Evolutionary conservation across 148 eudicot species (phyloP), one percentile per base, ranked within the genome.

Genomic region (Rhododendron henanense): DNA sequence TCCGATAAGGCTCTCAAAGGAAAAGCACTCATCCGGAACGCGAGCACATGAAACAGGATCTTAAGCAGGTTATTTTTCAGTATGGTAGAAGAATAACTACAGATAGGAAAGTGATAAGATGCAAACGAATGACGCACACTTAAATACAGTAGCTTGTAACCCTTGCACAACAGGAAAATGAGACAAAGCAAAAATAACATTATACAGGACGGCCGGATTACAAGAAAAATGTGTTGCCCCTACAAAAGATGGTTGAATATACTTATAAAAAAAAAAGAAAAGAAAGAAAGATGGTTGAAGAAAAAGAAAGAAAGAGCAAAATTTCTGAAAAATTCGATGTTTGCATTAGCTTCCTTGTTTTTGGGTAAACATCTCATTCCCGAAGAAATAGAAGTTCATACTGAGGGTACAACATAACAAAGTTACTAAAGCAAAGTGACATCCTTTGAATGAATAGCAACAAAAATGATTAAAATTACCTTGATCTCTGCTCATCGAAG

Each of bases 401-500:
- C 5, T 61, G 33, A 59, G 28, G 35, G 37, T 21, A 37, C 21
- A 37, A 61, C 2, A 23, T 39, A n/a, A 81, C 65, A 45, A 82
- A 61, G 75, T 59, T 3, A 16, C 4, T 4, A 25, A 71, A 74
- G 37, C 45, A 74, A 84, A 11, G 28, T 19, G 65, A 23, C 67
- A 48, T 50, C 11, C 50, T 73, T n/a, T 33, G 10, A 25, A 57
- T 45, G 80, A 79, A 47, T 19, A 59, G 51, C 25, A 50, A 50
- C 19, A 51, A 50, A 51, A 39, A 45, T 15, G 13, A 74, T 18
- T 25, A 50, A 65, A 71, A 23, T 81, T 92, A 97, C 99, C 98
- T 95, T 87, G 90, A 87, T 89, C 89, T 93, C 51, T 86, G 93
- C 83, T 97, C 93, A 84, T 93, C 98, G 80, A 97, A 82, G 84